Percentiles rank a stretch among this genome's conserved stretches.
phyloP scores from a whole-genome alignment of 352 stramenopile genomes.

The Blastocystis hominis region DNA sequence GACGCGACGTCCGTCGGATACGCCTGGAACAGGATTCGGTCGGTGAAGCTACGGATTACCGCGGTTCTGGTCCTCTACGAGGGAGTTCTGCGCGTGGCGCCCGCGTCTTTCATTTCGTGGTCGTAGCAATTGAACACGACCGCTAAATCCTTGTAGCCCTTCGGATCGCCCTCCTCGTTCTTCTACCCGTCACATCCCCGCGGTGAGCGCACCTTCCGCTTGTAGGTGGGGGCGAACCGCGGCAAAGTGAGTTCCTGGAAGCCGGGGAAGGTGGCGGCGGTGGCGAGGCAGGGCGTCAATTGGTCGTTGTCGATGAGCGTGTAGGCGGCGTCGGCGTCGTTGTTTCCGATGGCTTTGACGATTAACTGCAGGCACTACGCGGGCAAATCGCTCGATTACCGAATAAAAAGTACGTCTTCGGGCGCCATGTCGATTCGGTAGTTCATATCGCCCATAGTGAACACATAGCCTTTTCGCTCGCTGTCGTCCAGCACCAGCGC shows the following conservation, averaged over 20 bases:
- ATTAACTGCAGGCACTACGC: constrained; percentile 51
- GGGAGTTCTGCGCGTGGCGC: not conserved
- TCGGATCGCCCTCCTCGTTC: constrained; percentile 13
- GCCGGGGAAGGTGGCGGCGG: constrained; percentile 39
- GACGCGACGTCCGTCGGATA: not conserved
- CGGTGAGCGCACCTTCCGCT: constrained; percentile 1
- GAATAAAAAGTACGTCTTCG: not conserved
- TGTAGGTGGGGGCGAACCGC: constrained; percentile 43
- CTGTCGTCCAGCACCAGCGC: constrained; percentile 11
- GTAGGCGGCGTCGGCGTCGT: not conserved
- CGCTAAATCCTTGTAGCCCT: not conserved
- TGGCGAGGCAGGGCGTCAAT: constrained; percentile 32
- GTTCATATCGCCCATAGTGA: constrained; percentile 55
- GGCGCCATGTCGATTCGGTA: constrained; percentile 49
- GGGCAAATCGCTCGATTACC: not conserved
- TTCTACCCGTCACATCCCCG: not conserved
- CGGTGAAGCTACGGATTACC: constrained; percentile 33
- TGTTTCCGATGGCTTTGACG: not conserved
- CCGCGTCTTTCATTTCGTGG: constrained; percentile 41
- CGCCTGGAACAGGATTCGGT: constrained; percentile 40
- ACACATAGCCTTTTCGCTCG: constrained; percentile 26
- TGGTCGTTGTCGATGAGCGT: constrained; percentile 39
- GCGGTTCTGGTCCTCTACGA: not conserved
- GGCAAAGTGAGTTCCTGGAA: constrained; percentile 53
- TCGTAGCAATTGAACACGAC: constrained; percentile 17